A percentile compares a stretch with the other conserved stretches of the same genome.
These are phyloP conservation scores for Cucumis sativus DNA, from an alignment of 306 rosid genomes.

Conservation along the genomic window Cucumber_9930_V3 NC_026660.2:29781501-29782000, in stretches of 20 bases:
- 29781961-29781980: too few relatives aligned
- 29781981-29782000: background rate
- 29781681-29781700: too few relatives aligned
- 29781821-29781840: too few relatives aligned
- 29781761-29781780: background rate
- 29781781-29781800: too few relatives aligned
- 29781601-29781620: background rate
- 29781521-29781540: background rate
- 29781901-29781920: too few relatives aligned
- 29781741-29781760: background rate
- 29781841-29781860: too few relatives aligned
- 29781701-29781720: too few relatives aligned
- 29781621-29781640: background rate
- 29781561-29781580: background rate
- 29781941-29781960: too few relatives aligned
- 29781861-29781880: too few relatives aligned
- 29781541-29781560: background rate
- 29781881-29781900: too few relatives aligned
- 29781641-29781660: background rate
- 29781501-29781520: background rate
- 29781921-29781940: too few relatives aligned
- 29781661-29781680: background rate
- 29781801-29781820: too few relatives aligned
- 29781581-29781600: background rate
- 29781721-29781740: background rate